Percentiles rank a stretch among this genome's conserved stretches.
Evolutionary conservation across 768 basidiomycete genomes (phyloP).

Genomic region (Mycena floridula): DNA sequence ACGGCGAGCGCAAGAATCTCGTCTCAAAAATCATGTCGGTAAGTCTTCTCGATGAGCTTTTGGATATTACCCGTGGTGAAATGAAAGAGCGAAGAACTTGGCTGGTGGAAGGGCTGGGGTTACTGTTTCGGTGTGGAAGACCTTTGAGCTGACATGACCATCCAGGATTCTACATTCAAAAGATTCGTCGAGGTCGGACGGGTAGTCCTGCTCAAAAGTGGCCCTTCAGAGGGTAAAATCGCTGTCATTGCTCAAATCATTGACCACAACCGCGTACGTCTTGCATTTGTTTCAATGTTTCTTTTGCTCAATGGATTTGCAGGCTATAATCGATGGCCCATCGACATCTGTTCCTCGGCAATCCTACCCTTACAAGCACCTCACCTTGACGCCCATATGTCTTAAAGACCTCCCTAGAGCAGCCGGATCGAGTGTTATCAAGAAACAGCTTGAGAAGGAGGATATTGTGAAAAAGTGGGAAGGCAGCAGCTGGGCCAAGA

Average conservation of each 20-base stretch:
- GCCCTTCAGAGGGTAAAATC: slow-evolving; percentile 81
- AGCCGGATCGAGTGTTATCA: slow-evolving; percentile 75
- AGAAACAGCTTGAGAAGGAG: slow-evolving; percentile 86
- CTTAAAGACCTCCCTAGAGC: slow-evolving; percentile 82
- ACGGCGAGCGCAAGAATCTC: too few relatives aligned
- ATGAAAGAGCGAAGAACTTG: too few relatives aligned
- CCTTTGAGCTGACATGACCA: neutral
- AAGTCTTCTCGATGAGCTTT: too few relatives aligned
- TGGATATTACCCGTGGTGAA: too few relatives aligned
- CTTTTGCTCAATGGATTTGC: slow-evolving; percentile 3
- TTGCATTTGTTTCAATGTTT: neutral
- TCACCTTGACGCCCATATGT: slow-evolving; percentile 83
- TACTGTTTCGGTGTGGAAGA: too few relatives aligned
- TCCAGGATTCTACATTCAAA: slow-evolving; percentile 88
- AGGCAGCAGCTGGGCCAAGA: slow-evolving; percentile 81
- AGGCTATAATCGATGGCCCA: slow-evolving; percentile 97
- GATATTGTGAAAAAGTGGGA: slow-evolving; percentile 85
- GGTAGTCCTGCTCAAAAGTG: slow-evolving; percentile 91
- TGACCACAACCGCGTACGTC: slow-evolving; percentile 93
- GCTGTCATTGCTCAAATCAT: slow-evolving; percentile 97
- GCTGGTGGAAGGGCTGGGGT: too few relatives aligned
- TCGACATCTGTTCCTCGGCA: slow-evolving; percentile 89
- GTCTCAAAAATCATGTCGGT: too few relatives aligned
- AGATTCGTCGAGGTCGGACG: slow-evolving; percentile 99
- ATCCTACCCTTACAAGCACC: slow-evolving; percentile 84